Conservation (phyloP, 371 early-diverging fungal genomes). For the Mucor irregularis region DNA sequence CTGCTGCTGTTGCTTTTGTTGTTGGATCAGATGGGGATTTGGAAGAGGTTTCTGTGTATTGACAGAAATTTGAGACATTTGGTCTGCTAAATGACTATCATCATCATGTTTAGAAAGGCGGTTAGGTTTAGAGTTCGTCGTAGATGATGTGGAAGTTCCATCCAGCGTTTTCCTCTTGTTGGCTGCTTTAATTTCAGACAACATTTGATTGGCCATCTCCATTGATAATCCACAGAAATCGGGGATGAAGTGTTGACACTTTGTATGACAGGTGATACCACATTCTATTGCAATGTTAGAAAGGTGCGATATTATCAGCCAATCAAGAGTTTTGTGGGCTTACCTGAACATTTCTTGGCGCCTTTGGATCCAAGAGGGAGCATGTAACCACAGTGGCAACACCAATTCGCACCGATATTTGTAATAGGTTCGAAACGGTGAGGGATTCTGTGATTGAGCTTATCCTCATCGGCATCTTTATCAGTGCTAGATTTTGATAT, state of each 20-base stretch:
- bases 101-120: constrained; percentile 11
- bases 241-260: constrained; percentile 89
- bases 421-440: constrained; percentile 90
- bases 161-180: constrained; percentile 38
- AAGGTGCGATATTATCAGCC: neutral
- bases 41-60: constrained; percentile 24
- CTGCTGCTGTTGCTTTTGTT: neutral
- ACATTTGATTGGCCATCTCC: constrained; percentile 83
- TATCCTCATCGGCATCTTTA: constrained; percentile 65
- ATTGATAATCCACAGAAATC: constrained; percentile 93
- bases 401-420: constrained; percentile 88
- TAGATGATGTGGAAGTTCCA: constrained; percentile 10
- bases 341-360: constrained; percentile 64
- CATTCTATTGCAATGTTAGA: constrained; percentile 64
- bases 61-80: constrained; percentile 10
- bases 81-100: neutral
- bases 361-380: constrained; percentile 82
- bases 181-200: constrained; percentile 76
- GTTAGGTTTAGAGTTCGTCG: constrained; percentile 11
- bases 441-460: constrained; percentile 88
- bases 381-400: constrained; percentile 97
- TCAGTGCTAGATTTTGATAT: constrained; percentile 70
- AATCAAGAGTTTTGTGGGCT: neutral
- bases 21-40: constrained; percentile 11
- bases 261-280: constrained; percentile 78